Evolutionary conservation across 2,329 filamentous ascomycete species (phyloP), one percentile per base, ranked within the genome.

Genomic region (Aureobasidium zeae): DNA sequence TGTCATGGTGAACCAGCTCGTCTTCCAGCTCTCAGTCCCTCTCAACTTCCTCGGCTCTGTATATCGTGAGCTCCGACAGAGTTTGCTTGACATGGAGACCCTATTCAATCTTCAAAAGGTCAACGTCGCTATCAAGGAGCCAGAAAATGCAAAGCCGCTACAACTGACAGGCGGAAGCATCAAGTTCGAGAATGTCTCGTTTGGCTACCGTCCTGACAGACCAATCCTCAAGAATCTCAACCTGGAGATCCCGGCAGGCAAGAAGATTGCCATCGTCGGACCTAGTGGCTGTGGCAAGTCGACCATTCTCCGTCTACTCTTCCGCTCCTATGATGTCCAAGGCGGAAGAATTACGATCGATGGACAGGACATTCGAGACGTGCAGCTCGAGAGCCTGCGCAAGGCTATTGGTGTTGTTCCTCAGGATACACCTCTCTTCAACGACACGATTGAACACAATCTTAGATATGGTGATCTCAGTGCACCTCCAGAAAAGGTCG

Each of bases 21-120:
- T 98, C 47, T 98, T 98, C 66, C 91, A 98, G 65, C 79, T 98
- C 5, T 95, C 87, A 0, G 86, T 98, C 3, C 91, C 91, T 0
- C 74, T 98, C 48, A 98, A 98, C 70, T 98, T 98, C 64, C 71
- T 98, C 3, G 91, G 91, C n/a, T 94, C 87, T 11, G 89, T 98
- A 10, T 98, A 98, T 62, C 83, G 91, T 54, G 91, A 98, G 66
- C 74, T 98, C 43, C 77, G 91, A 45, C 91, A 98, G 66, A 94
- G 86, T 16, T 72, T 98, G 32, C 72, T 98, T 24, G 93, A 98
- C 61, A 98, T 98, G 91, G 91, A 96, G 65, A 96, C 91, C 0
- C 74, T 98, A 5, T 98, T 98, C 71, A 94, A 86, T 61, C 72
- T 98, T 22, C 91, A 98, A 63, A 96, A 94, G 62, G 89, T 96